Base-by-base conservation (phyloP, 2,329 filamentous ascomycete genomes). In the Verticillium zaregamsianum region DNA sequence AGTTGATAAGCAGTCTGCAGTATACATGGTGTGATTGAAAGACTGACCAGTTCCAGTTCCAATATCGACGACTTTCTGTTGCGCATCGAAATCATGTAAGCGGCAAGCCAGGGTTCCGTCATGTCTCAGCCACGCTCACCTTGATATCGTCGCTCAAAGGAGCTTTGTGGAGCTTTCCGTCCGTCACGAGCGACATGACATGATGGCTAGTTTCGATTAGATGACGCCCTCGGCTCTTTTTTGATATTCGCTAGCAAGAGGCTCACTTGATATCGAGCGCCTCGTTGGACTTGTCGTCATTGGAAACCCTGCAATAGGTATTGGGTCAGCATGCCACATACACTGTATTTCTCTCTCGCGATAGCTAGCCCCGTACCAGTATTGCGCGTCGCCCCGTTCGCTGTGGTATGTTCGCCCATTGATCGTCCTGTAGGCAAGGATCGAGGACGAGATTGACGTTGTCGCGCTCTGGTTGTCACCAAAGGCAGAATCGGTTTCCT, bases 201-300 rank as follows among this genome's bases (percentile, higher is more conserved):
- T 72, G 69, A 40, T 73, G 71, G 20, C 70, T 69, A 15, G 6
- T 9, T 11, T 9, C 12, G 49, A 35, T 33, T 35, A 35, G 33
- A 14, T 14, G 33, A 35, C 33, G 14, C 33, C 33, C 33, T 35
- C 9, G 9, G 7, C 9, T 4, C 33, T 35, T 1, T 35, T 3
- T 5, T 9, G 14, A 4, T 11, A 9, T 14, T 11, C 14, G 33
- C 4, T 1, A 5, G 14, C 9, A 14, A 14, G 9, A 11, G 14
- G 8, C 62, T 17, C 20, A 58, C 56, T 58, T 58, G 56, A 76
- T 69, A 20, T 76, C 74, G 64, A 73, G 66, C 0, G 69, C 65
- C 23, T 74, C 68, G 17, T 65, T 72, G 49, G 73, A 72, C 17
- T 58, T 62, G 32, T 71, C 71, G 57, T 76, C 74, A 35, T 75